Percentiles rank a stretch among this genome's conserved stretches.
phyloP scores from a whole-genome alignment of 129 eudicot species.

The Flaveria bidentis region DNA sequence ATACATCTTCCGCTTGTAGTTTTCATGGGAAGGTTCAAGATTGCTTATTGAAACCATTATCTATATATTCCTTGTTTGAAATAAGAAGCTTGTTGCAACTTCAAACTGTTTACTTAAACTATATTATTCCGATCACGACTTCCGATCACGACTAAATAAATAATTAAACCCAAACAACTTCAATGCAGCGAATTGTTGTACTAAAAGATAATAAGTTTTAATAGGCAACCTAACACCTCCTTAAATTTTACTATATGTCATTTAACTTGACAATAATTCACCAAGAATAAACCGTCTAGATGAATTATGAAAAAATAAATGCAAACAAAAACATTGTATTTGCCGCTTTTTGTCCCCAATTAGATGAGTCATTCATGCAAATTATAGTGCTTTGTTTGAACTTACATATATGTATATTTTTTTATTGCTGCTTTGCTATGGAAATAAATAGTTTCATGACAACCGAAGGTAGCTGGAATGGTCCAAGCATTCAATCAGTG shows the following conservation, averaged over 20 bases:
- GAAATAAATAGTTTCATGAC: conserved; percentile 9
- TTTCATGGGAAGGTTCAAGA: not conserved
- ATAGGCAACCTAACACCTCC: not conserved
- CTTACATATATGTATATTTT: too few relatives aligned
- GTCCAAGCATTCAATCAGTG: not conserved
- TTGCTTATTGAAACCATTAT: not conserved
- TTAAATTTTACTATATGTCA: not conserved
- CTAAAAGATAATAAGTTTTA: not conserved
- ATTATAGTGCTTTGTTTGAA: not conserved
- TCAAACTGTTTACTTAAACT: not conserved
- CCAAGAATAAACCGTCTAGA: not conserved
- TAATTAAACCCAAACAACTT: not conserved
- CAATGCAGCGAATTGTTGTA: not conserved
- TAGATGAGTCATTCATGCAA: not conserved
- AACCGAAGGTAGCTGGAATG: not conserved
- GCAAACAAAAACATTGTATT: not conserved
- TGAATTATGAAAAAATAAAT: not conserved
- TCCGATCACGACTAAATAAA: not conserved
- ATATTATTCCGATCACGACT: not conserved
- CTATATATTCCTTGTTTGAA: not conserved
- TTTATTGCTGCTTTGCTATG: not conserved
- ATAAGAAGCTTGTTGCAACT: not conserved
- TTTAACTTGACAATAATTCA: not conserved
- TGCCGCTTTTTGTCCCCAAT: not conserved
- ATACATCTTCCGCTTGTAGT: conserved; percentile 11